Evolutionary conservation across 1,284 basidiomycete genomes (phyloP).

Genomic region (Boletus sp.): DNA sequence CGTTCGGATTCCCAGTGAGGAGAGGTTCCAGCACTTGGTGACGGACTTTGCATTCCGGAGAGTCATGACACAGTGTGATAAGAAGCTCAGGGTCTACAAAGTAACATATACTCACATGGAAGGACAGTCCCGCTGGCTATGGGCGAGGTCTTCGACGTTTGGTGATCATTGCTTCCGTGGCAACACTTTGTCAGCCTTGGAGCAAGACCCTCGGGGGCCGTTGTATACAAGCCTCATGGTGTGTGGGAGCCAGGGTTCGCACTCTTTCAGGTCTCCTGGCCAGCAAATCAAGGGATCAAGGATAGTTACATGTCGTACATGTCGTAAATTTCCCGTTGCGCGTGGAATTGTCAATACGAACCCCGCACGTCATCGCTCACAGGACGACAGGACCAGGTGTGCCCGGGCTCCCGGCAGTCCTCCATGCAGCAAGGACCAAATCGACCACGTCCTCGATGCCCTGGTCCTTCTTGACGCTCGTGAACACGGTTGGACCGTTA

Average conservation of each 20-base stretch:
- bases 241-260: constrained; percentile 10
- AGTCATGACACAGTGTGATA: too few species aligned
- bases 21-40: too few species aligned
- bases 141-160: not conserved
- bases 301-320: constrained; percentile 7
- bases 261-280: not conserved
- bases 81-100: too few species aligned
- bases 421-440: constrained; percentile 85
- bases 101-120: too few species aligned
- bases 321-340: constrained; percentile 1
- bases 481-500: constrained; percentile 90
- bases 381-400: constrained; percentile 38
- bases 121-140: not conserved
- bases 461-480: constrained; percentile 76
- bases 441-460: constrained; percentile 84
- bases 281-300: not conserved
- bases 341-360: not conserved
- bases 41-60: too few species aligned
- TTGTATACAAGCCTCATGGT: not conserved
- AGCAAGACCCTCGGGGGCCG: not conserved
- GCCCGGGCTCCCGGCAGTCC: constrained; percentile 69
- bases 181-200: not conserved
- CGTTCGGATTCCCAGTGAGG: too few species aligned
- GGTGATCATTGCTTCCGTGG: not conserved
- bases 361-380: constrained; percentile 37